Evolutionary conservation across 345 rosid genomes (phyloP), one percentile per base, ranked within the genome.

Genomic region (Noccaea bulbosa): DNA sequence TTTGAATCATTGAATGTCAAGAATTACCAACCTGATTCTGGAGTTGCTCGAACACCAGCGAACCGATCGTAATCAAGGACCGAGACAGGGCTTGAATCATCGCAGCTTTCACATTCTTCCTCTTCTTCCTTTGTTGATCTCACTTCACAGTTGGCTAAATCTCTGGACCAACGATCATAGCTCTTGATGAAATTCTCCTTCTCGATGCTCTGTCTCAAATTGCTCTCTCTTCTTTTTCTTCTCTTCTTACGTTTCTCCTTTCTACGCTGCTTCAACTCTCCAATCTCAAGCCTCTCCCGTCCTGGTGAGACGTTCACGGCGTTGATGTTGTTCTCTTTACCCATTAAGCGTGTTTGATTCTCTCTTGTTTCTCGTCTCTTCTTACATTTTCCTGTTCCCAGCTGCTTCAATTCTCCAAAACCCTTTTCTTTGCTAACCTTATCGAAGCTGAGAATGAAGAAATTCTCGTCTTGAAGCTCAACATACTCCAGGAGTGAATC

Each of bases 21-120:
- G 5, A 62, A 6, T 17, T 14, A 77, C 76, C 17, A 71, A 86
- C 87, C 87, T 77, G 83, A 71, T 67, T 44, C 27, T 7, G 82
- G 73, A 55, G 65, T 44, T 35, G 77, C 72, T 58, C 63, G 81
- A 71, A 80, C 80, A 70, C 67, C 62, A 39, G 67, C 10, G 73
- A 80, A 85, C 67, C 71, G 80, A 66, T 80, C 81, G 57, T 81
- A 85, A 75, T 84, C 96, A 76, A 90, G 95, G 80, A 90, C 98
- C 1, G 95, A 92, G 79, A 92, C 91, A 11, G 96, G 98, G 80
- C 96, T 92, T 3, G 83, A 83, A 40, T 87, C 87, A 74, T 90
- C 62, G 75, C 81, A 81, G 79, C 82, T 75, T 57, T 79, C n/a
- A n/a, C n/a, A n/a, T n/a, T n/a, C n/a, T n/a, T n/a, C n/a, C n/a